Evolutionary conservation across 805 yeast species (phyloP).

Genomic region (Yamadazyma philogaea): DNA sequence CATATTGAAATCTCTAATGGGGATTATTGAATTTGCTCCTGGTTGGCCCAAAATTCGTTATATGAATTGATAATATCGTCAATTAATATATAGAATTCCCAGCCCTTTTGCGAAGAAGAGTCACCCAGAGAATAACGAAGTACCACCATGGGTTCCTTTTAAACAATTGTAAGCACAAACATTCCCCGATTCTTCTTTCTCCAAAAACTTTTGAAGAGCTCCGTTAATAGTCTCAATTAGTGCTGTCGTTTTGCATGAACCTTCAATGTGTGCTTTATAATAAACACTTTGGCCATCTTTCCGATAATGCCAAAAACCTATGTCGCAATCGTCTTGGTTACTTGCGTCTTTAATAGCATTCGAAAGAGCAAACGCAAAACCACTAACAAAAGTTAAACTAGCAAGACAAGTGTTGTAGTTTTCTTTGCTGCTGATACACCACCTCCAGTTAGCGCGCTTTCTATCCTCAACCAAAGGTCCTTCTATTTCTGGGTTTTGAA

Average conservation of each 20-base stretch:
- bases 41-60: too few relatives aligned
- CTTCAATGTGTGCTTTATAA: not conserved
- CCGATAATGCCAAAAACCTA: not conserved
- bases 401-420: not conserved
- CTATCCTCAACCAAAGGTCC: slow-evolving; percentile 1
- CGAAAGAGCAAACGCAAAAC: not conserved
- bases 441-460: not conserved
- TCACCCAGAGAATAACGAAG: too few relatives aligned
- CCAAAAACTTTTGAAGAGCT: not conserved
- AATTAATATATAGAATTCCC: too few relatives aligned
- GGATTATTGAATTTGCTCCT: not conserved
- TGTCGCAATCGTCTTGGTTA: not conserved
- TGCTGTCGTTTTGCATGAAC: not conserved
- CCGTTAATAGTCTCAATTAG: not conserved
- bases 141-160: slow-evolving; percentile 5
- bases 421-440: not conserved
- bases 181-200: not conserved
- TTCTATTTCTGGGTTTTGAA: not conserved
- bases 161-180: slow-evolving; percentile 1
- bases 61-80: too few relatives aligned
- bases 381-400: not conserved
- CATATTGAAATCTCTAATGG: not conserved
- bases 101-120: too few relatives aligned
- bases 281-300: not conserved
- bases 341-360: not conserved